These are phyloP conservation scores for Ehretia macrophylla DNA, from an alignment of 257 asterid species.

Conservation along the genomic window DNA sequence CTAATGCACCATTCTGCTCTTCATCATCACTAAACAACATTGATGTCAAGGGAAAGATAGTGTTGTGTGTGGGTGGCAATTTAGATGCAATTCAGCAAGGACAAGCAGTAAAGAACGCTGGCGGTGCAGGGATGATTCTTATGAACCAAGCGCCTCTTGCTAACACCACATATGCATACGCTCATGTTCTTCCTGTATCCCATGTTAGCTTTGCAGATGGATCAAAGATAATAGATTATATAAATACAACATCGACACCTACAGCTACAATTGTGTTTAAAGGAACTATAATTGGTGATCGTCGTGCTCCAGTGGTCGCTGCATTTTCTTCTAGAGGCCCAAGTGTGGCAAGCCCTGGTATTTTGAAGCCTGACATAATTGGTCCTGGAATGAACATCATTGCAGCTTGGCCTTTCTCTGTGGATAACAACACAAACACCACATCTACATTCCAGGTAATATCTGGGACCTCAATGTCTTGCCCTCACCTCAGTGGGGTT, in stretches of 20 bases:
- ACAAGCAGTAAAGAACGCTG: constrained; percentile 27
- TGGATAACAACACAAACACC: constrained; percentile 23
- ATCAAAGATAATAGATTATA: constrained; percentile 16
- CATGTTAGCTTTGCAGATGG: constrained; percentile 18
- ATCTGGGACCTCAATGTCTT: constrained; percentile 56
- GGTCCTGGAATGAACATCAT: constrained; percentile 59
- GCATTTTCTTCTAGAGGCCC: constrained; percentile 55
- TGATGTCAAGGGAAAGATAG: constrained; percentile 36
- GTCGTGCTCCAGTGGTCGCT: constrained; percentile 36
- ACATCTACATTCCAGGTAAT: constrained; percentile 30
- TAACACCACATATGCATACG: constrained; percentile 17
- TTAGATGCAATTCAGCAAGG: constrained; percentile 16
- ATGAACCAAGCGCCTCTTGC: not conserved
- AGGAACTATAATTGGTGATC: constrained; percentile 44
- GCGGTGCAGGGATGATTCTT: constrained; percentile 48
- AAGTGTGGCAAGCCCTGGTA: constrained; percentile 23
- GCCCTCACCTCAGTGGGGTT: constrained; percentile 45
- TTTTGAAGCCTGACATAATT: constrained; percentile 57
- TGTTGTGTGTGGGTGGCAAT: constrained; percentile 28
- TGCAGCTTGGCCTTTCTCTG: constrained; percentile 42
- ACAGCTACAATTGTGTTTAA: constrained; percentile 24
- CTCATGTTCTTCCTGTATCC: constrained; percentile 29
- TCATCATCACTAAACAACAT: constrained; percentile 8
- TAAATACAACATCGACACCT: constrained; percentile 22
- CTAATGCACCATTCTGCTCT: constrained; percentile 13